A percentile compares a stretch with the other conserved stretches of the same genome.
Conservation (phyloP, 2,329 filamentous ascomycete species). For the Alternaria alternata region DNA sequence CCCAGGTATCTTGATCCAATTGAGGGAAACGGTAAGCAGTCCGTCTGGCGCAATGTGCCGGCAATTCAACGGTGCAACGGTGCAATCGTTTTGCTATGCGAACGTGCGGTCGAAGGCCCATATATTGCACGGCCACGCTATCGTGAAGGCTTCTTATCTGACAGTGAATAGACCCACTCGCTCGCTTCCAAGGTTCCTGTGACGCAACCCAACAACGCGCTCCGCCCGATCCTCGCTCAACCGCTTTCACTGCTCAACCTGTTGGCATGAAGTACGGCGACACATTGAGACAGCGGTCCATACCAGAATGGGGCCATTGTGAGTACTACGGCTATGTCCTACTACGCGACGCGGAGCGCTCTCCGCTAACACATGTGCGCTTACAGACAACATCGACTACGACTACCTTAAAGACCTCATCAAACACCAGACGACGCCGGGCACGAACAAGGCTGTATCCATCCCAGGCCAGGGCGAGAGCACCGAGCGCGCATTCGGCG, state of each 20-base stretch:
- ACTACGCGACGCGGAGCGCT: not conserved
- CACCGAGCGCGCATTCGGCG: conserved; percentile 71
- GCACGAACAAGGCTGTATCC: conserved; percentile 73
- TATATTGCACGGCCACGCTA: conserved; percentile 2
- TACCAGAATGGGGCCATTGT: conserved; percentile 84
- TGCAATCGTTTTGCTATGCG: conserved; percentile 6
- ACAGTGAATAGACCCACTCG: conserved; percentile 16
- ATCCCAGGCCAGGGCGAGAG: conserved; percentile 72
- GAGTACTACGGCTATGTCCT: conserved; percentile 38
- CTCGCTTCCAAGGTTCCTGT: conserved; percentile 13
- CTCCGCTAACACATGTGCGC: conserved; percentile 23
- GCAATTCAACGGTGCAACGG: conserved; percentile 11
- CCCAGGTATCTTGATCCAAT: conserved; percentile 4
- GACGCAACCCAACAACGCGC: conserved; percentile 16
- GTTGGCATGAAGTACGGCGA: conserved; percentile 77
- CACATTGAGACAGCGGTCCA: conserved; percentile 76
- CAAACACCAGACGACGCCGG: conserved; percentile 77
- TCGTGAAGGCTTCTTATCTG: conserved; percentile 21
- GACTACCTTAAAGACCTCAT: conserved; percentile 86
- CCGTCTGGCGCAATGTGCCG: conserved; percentile 10
- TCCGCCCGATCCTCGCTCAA: not conserved
- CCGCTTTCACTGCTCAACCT: conserved; percentile 8
- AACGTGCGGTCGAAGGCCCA: not conserved
- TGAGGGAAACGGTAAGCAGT: conserved; percentile 22
- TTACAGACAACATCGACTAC: conserved; percentile 84